Conservation (phyloP, 129 eudicot species). For the Glebionis coronaria region DNA sequence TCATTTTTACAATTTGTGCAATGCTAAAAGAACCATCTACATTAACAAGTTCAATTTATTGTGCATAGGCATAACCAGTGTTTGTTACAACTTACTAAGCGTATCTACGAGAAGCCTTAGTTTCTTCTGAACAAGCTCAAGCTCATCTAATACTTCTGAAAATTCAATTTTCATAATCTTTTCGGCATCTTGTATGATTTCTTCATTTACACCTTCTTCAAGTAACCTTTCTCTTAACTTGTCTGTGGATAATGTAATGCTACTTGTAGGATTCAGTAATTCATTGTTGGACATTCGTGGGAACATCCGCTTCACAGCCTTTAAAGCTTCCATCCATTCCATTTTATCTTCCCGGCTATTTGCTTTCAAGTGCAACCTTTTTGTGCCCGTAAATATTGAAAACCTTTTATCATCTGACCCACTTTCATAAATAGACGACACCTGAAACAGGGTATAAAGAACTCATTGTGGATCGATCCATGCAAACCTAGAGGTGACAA, state of each 20-base stretch:
- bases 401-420: conserved; percentile 58
- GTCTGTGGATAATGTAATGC: conserved; percentile 42
- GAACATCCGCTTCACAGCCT: conserved; percentile 48
- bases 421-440: conserved; percentile 53
- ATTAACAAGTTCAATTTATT: too few species aligned
- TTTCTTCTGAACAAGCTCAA: conserved; percentile 44
- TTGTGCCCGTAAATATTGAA: conserved; percentile 58
- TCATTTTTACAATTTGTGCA: too few species aligned
- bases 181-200: conserved; percentile 37
- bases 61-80: neutral
- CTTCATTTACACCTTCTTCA: conserved; percentile 55
- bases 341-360: conserved; percentile 49
- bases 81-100: conserved; percentile 34
- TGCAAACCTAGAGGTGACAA: neutral
- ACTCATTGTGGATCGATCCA: neutral
- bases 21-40: too few species aligned
- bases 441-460: conserved; percentile 26
- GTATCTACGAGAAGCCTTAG: conserved; percentile 37
- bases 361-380: conserved; percentile 57
- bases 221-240: conserved; percentile 44
- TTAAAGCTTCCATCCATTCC: conserved; percentile 60
- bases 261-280: conserved; percentile 38
- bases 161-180: conserved; percentile 17
- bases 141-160: conserved; percentile 38
- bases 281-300: conserved; percentile 54